phyloP scores from a whole-genome alignment of 805 yeast genomes.

The Candida peoriensis region DNA sequence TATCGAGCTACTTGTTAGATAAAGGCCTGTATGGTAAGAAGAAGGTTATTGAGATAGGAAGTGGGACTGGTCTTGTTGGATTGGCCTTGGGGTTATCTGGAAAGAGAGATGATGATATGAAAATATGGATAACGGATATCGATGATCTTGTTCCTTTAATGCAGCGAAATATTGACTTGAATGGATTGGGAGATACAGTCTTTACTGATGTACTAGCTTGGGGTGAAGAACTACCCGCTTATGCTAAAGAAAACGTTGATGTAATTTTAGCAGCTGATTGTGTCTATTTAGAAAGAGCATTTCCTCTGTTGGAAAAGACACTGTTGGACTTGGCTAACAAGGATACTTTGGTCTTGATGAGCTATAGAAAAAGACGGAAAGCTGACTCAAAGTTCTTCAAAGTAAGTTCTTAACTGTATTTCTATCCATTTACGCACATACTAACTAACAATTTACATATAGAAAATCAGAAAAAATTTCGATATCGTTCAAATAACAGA shows the following conservation, averaged over 20 bases:
- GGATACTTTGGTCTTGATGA: conserved; percentile 39
- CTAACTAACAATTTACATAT: not conserved
- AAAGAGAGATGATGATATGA: conserved; percentile 21
- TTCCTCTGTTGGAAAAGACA: conserved; percentile 46
- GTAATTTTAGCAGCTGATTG: conserved; percentile 56
- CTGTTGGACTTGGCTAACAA: conserved; percentile 35
- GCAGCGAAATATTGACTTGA: conserved; percentile 39
- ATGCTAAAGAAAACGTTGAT: conserved; percentile 33
- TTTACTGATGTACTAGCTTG: conserved; percentile 40
- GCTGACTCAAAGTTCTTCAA: conserved; percentile 30
- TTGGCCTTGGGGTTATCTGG: conserved; percentile 27
- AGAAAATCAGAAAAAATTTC: conserved; percentile 28
- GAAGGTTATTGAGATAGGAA: conserved; percentile 46
- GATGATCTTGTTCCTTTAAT: conserved; percentile 41
- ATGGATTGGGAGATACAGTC: conserved; percentile 32
- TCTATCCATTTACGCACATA: not conserved
- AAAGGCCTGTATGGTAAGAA: conserved; percentile 14
- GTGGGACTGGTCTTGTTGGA: conserved; percentile 58
- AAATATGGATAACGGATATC: conserved; percentile 46
- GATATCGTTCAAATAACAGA: conserved; percentile 26
- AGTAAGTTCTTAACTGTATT: not conserved
- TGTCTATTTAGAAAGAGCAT: conserved; percentile 50
- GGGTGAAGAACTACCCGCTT: conserved; percentile 36
- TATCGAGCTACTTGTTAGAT: conserved; percentile 40
- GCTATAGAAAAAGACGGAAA: conserved; percentile 50